These are phyloP conservation scores for Toxoplasma gondii DNA, from an alignment of 169 alveolate genomes.

Conservation along the genomic window DNA sequence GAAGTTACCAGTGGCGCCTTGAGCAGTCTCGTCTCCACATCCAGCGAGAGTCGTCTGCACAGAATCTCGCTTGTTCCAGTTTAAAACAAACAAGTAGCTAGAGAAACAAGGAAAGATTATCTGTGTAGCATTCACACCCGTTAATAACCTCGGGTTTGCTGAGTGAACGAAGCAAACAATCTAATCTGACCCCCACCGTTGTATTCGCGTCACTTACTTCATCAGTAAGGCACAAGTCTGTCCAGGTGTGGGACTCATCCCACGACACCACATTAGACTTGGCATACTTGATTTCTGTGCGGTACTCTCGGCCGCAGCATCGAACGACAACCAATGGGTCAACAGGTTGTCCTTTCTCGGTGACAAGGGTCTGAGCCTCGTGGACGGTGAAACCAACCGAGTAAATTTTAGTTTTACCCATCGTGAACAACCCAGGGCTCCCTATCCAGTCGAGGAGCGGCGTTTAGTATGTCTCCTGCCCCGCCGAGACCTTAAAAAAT, in stretches of 20 bases:
- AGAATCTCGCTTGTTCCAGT: too few species aligned
- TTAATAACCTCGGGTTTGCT: too few species aligned
- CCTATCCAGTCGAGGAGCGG: neutral
- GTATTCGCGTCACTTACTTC: constrained; percentile 63
- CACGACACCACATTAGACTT: constrained; percentile 89
- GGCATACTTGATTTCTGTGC: constrained; percentile 83
- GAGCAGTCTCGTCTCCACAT: too few species aligned
- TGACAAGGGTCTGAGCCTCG: constrained; percentile 65
- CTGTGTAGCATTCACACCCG: too few species aligned
- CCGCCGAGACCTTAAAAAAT: neutral
- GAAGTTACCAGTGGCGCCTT: too few species aligned
- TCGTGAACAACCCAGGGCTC: neutral
- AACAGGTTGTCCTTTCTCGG: constrained; percentile 53
- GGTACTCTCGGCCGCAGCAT: constrained; percentile 88
- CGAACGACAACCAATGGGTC: constrained; percentile 87
- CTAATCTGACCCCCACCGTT: neutral
- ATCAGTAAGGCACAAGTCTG: constrained; percentile 82
- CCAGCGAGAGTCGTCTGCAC: too few species aligned
- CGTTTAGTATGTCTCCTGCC: neutral
- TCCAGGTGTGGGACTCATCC: constrained; percentile 91
- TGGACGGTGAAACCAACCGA: constrained; percentile 70
- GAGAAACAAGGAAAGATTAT: too few species aligned
- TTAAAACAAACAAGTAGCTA: too few species aligned
- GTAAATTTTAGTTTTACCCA: neutral
- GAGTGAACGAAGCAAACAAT: neutral